phyloP scores from a whole-genome alignment of 108 stramenopile genomes.

The Aurantiochytrium sp. region DNA sequence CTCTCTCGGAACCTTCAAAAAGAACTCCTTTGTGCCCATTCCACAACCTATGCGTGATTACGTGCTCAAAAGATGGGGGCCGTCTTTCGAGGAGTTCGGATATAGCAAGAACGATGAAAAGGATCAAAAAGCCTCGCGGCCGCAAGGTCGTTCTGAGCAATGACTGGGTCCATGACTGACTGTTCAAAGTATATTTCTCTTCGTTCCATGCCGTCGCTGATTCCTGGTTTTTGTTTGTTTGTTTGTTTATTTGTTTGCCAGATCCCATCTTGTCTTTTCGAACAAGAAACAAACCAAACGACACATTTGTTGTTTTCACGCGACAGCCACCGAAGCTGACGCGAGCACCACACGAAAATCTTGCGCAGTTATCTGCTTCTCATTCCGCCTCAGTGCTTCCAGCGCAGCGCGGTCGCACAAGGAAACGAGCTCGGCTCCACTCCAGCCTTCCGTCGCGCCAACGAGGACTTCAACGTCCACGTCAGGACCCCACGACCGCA shows the following conservation, averaged over 20 bases:
- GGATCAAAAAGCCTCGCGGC: neutral
- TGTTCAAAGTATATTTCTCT: no score
- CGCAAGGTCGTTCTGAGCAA: neutral
- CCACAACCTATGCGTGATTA: neutral
- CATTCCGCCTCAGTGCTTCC: neutral
- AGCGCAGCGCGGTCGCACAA: conserved; percentile 57
- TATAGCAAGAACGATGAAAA: neutral
- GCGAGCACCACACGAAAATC: no score
- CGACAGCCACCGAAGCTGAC: no score
- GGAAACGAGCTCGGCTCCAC: conserved; percentile 91
- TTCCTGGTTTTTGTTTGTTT: no score
- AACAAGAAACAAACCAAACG: no score
- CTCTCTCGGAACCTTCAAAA: neutral
- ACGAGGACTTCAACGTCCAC: conserved; percentile 70
- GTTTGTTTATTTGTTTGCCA: no score
- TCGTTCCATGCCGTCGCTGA: no score
- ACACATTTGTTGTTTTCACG: no score
- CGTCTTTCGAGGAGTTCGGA: neutral
- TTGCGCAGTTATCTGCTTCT: neutral
- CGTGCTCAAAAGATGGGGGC: neutral
- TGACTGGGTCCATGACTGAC: no score
- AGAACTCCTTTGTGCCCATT: neutral
- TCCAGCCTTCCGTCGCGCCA: conserved; percentile 78
- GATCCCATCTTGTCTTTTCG: no score
- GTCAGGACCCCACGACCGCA: conserved; percentile 65